Conservation (phyloP, 352 stramenopile genomes). For the Pseudoperonospora humuli region DNA sequence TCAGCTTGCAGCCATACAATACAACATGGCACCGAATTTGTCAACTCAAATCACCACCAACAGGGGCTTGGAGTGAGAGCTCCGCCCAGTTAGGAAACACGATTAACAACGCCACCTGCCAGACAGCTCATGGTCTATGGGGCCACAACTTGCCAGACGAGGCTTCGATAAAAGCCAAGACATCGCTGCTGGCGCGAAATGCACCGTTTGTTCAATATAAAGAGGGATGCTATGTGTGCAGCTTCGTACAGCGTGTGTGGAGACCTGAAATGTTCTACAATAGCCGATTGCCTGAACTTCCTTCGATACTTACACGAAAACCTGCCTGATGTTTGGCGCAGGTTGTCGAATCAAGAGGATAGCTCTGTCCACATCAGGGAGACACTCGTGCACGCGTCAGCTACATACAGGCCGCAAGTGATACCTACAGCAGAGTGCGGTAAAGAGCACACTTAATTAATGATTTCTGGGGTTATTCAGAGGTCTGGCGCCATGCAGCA, state of each 20-base stretch:
- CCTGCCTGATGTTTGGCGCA: not conserved
- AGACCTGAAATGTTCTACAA: constrained; percentile 15
- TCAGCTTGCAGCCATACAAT: not conserved
- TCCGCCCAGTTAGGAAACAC: not conserved
- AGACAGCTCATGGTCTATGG: constrained; percentile 1
- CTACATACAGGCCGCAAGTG: not conserved
- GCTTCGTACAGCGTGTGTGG: constrained; percentile 9
- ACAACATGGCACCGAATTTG: not conserved
- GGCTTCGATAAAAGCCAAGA: not conserved
- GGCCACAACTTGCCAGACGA: constrained; percentile 4
- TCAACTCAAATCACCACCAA: constrained; percentile 6
- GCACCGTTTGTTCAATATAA: constrained; percentile 25
- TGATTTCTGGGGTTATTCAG: constrained; percentile 7
- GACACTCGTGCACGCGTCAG: too few species aligned
- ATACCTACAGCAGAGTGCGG: constrained; percentile 1
- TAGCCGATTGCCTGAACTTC: constrained; percentile 2
- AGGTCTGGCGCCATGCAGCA: constrained; percentile 40
- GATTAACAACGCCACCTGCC: not conserved
- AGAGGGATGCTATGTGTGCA: constrained; percentile 14
- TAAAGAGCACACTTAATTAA: constrained; percentile 7
- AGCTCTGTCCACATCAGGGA: constrained; percentile 13
- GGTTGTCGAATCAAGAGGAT: not conserved
- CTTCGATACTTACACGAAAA: constrained; percentile 9
- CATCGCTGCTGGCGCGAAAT: constrained; percentile 5
- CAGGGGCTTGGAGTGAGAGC: not conserved